Conservation (phyloP, 352 stramenopile genomes). For the Pythium diclinum region DNA sequence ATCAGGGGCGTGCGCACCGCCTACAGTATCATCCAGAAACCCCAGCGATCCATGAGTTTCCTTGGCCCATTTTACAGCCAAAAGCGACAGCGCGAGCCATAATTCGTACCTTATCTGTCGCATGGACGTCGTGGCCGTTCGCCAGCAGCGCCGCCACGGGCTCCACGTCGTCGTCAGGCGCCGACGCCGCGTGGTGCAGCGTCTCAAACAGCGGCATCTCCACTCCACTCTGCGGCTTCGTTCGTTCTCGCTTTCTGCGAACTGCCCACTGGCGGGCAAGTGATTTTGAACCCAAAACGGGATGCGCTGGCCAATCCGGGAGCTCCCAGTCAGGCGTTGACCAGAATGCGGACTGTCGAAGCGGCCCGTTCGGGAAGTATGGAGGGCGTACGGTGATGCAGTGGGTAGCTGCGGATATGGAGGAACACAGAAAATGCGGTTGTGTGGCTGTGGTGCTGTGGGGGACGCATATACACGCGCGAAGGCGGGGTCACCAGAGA, state of each 20-base stretch:
- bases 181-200: neutral
- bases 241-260: neutral
- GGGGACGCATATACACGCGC: no score
- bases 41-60: no score
- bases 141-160: neutral
- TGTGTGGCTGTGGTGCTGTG: no score
- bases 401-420: no score
- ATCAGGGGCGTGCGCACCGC: constrained; percentile 16
- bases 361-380: neutral
- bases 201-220: neutral
- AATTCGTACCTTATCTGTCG: neutral
- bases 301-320: no score
- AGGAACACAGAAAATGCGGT: no score
- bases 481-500: no score
- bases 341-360: neutral
- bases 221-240: neutral
- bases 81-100: neutral
- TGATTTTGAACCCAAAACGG: neutral
- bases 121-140: neutral
- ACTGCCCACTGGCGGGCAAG: neutral
- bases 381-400: no score
- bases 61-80: neutral
- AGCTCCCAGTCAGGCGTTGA: no score
- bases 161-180: neutral
- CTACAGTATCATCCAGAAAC: neutral